phyloP scores from a whole-genome alignment of 2,329 filamentous ascomycete species.

The Calonectria henricotiae region DNA sequence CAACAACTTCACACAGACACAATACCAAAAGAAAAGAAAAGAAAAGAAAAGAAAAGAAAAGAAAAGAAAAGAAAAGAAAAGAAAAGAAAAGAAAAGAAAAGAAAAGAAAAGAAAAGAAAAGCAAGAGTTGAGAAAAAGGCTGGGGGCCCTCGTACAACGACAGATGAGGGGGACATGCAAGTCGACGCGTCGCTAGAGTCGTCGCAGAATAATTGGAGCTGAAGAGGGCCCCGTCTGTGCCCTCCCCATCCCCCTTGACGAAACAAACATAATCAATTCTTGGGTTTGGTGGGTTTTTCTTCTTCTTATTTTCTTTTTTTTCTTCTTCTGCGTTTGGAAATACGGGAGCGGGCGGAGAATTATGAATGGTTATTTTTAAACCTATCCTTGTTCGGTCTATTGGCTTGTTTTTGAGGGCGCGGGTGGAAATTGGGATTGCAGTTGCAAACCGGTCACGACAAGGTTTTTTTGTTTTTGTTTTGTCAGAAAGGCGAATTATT shows the following conservation, averaged over 20 bases:
- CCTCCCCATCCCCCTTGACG: constrained; percentile 4
- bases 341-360: constrained; percentile 26
- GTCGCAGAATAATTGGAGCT: constrained; percentile 19
- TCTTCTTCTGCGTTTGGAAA: constrained; percentile 24
- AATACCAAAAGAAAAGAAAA: neutral
- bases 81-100: neutral
- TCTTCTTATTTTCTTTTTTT: neutral
- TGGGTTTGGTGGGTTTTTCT: neutral
- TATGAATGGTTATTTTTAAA: constrained; percentile 11
- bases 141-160: constrained; percentile 2
- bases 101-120: neutral
- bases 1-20: neutral
- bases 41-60: neutral
- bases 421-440: neutral
- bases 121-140: neutral
- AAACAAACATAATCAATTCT: constrained; percentile 1
- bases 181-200: constrained; percentile 9
- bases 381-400: neutral
- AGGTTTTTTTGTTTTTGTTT: neutral
- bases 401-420: neutral
- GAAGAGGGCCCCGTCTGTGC: constrained; percentile 1
- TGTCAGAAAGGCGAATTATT: neutral
- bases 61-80: neutral
- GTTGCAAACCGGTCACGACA: constrained; percentile 9
- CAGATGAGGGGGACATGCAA: constrained; percentile 1